A percentile compares a stretch with the other conserved stretches of the same genome.
Conservation (phyloP, 805 yeast species). For the Candida pseudofarinosa region DNA sequence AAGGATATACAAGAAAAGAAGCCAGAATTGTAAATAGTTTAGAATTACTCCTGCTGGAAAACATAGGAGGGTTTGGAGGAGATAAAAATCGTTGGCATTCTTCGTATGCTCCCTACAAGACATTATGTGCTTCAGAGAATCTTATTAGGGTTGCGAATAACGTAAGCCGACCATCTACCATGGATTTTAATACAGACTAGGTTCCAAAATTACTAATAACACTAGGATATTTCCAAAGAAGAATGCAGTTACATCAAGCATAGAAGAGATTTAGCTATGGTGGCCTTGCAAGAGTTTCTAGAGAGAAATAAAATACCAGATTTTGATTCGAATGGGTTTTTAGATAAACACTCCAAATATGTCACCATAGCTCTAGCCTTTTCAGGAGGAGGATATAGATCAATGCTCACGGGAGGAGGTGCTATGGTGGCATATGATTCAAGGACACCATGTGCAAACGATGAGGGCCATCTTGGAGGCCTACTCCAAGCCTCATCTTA, state of each 20-base stretch:
- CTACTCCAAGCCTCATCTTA: slow-evolving; percentile 52
- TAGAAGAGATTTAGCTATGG: slow-evolving; percentile 26
- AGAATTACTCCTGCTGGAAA: neutral
- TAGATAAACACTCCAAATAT: slow-evolving; percentile 11
- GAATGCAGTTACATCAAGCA: slow-evolving; percentile 25
- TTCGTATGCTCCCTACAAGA: slow-evolving; percentile 25
- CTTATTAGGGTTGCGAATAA: slow-evolving; percentile 17
- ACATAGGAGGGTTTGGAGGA: neutral
- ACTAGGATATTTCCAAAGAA: slow-evolving; percentile 11
- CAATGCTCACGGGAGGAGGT: slow-evolving; percentile 60
- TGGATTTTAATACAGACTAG: too few species aligned
- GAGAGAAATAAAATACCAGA: slow-evolving; percentile 27
- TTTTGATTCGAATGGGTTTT: slow-evolving; percentile 22
- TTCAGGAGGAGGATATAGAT: slow-evolving; percentile 54
- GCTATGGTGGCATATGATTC: slow-evolving; percentile 47
- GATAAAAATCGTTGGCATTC: slow-evolving; percentile 7
- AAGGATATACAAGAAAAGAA: neutral
- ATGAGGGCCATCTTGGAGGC: slow-evolving; percentile 39
- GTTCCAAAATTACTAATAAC: slow-evolving; percentile 7
- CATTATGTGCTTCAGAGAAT: slow-evolving; percentile 18
- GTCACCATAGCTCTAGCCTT: slow-evolving; percentile 37
- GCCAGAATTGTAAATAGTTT: neutral
- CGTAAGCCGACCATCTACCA: slow-evolving; percentile 11
- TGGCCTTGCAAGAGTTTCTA: slow-evolving; percentile 25
- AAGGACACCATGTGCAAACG: slow-evolving; percentile 33